Evolutionary conservation across 2,329 filamentous ascomycete genomes (phyloP).

Genomic region (Penicillium sp.): DNA sequence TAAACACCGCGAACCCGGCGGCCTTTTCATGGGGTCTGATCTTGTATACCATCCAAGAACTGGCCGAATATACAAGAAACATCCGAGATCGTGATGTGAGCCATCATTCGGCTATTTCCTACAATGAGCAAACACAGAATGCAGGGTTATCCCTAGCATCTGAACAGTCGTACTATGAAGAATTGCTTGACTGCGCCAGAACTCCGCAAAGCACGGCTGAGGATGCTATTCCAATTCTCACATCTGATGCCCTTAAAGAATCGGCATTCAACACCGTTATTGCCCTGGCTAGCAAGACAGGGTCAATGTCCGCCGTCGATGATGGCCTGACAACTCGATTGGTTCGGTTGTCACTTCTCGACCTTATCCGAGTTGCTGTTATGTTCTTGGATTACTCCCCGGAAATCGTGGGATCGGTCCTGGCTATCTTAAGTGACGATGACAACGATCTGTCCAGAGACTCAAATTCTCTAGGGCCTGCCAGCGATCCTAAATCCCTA

Average conservation of each 20-base stretch:
- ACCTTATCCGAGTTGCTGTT: slow-evolving; percentile 67
- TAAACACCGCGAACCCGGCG: slow-evolving; percentile 67
- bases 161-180: slow-evolving; percentile 47
- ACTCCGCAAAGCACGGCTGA: slow-evolving; percentile 40
- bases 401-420: slow-evolving; percentile 65
- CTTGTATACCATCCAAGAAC: slow-evolving; percentile 65
- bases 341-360: slow-evolving; percentile 64
- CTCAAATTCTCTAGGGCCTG: slow-evolving; percentile 15
- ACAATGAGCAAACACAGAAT: slow-evolving; percentile 38
- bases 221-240: slow-evolving; percentile 50
- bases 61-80: slow-evolving; percentile 41
- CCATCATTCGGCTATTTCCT: slow-evolving; percentile 34
- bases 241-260: slow-evolving; percentile 46
- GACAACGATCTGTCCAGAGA: slow-evolving; percentile 20
- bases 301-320: slow-evolving; percentile 49
- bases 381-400: slow-evolving; percentile 69
- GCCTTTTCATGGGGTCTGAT: slow-evolving; percentile 81
- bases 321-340: slow-evolving; percentile 59
- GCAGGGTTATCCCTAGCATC: slow-evolving; percentile 28
- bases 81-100: slow-evolving; percentile 28
- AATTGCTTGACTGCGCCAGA: slow-evolving; percentile 47
- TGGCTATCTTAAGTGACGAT: slow-evolving; percentile 60
- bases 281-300: slow-evolving; percentile 45
- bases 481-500: slow-evolving; percentile 44
- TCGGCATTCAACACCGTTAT: slow-evolving; percentile 51